Percentiles rank a stretch among this genome's conserved stretches.
Evolutionary conservation across 2,329 filamentous ascomycete genomes (phyloP).

Genomic region (Pseudocercospora vitis): DNA sequence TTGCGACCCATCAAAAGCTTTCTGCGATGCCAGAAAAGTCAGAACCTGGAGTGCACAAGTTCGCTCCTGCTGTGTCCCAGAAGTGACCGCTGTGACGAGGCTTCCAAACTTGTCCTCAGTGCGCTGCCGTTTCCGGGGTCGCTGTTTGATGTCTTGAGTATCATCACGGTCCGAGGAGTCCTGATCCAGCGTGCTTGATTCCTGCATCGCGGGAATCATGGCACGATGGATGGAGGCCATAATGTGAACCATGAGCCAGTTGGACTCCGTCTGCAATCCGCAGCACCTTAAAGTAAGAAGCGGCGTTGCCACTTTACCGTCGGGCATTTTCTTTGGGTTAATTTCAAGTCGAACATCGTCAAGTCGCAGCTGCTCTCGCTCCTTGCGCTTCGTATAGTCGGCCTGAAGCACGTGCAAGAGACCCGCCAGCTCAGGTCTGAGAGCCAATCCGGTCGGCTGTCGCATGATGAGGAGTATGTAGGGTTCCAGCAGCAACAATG

Average conservation of each 20-base stretch:
- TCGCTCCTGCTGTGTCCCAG: slow-evolving; percentile 40
- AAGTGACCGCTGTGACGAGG: slow-evolving; percentile 41
- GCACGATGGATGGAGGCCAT: slow-evolving; percentile 40
- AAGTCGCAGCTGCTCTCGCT: slow-evolving; percentile 72
- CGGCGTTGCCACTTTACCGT: slow-evolving; percentile 16
- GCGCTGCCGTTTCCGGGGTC: slow-evolving; percentile 42
- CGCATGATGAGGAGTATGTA: slow-evolving; percentile 42
- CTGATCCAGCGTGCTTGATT: slow-evolving; percentile 1
- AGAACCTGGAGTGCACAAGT: slow-evolving; percentile 57
- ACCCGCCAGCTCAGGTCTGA: slow-evolving; percentile 55
- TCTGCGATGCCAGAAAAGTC: slow-evolving; percentile 48
- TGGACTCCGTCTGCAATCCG: slow-evolving; percentile 32
- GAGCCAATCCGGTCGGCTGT: slow-evolving; percentile 17
- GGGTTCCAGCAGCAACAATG: slow-evolving; percentile 61
- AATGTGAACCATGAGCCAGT: slow-evolving; percentile 42
- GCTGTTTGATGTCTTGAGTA: slow-evolving; percentile 16
- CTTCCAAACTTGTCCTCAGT: slow-evolving; percentile 42
- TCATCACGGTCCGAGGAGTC: slow-evolving; percentile 19
- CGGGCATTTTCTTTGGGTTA: neutral
- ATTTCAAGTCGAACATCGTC: slow-evolving; percentile 63
- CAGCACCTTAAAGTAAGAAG: slow-evolving; percentile 35
- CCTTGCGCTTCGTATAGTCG: slow-evolving; percentile 73
- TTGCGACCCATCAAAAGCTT: slow-evolving; percentile 28
- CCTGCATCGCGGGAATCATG: slow-evolving; percentile 6
- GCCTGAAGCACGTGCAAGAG: slow-evolving; percentile 69